Conservation (phyloP, 176 grass and related monocot genomes). For the Oryza meyeriana region DNA sequence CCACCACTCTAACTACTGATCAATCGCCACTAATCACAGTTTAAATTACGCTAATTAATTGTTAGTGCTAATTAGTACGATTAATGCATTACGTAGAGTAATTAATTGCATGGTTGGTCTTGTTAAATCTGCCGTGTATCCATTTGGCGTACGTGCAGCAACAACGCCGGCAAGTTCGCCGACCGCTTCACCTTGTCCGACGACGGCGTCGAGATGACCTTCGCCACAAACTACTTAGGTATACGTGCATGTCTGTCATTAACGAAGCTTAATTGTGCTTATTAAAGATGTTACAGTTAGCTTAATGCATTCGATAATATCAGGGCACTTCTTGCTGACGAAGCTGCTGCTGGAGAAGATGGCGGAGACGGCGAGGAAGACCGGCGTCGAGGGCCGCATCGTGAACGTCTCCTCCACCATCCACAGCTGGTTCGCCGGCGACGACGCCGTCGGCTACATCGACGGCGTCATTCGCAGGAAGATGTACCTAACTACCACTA, state of each 20-base stretch:
- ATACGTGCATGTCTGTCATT: neutral
- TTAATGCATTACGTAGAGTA: neutral
- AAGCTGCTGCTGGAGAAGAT: slow-evolving; percentile 67
- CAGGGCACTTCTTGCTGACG: slow-evolving; percentile 90
- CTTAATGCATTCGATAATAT: neutral
- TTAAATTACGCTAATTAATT: neutral
- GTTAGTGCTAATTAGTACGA: neutral
- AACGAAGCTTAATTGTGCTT: neutral
- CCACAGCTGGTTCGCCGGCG: slow-evolving; percentile 90
- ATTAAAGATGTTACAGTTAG: neutral
- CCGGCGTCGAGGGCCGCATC: slow-evolving; percentile 74
- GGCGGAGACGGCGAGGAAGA: slow-evolving; percentile 67
- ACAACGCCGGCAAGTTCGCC: slow-evolving; percentile 95
- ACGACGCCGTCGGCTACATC: slow-evolving; percentile 71
- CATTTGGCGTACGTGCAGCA: slow-evolving; percentile 33
- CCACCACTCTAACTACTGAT: neutral
- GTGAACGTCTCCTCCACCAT: slow-evolving; percentile 88
- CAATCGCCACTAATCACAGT: neutral
- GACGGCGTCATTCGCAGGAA: slow-evolving; percentile 65
- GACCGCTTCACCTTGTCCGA: slow-evolving; percentile 63
- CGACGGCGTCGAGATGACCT: slow-evolving; percentile 95
- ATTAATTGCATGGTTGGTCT: neutral
- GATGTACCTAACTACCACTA: slow-evolving; percentile 34
- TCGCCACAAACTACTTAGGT: slow-evolving; percentile 95
- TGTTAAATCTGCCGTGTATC: neutral